Base-by-base conservation (phyloP, 2,329 filamentous ascomycete species). In the Apiospora saccharicola region DNA sequence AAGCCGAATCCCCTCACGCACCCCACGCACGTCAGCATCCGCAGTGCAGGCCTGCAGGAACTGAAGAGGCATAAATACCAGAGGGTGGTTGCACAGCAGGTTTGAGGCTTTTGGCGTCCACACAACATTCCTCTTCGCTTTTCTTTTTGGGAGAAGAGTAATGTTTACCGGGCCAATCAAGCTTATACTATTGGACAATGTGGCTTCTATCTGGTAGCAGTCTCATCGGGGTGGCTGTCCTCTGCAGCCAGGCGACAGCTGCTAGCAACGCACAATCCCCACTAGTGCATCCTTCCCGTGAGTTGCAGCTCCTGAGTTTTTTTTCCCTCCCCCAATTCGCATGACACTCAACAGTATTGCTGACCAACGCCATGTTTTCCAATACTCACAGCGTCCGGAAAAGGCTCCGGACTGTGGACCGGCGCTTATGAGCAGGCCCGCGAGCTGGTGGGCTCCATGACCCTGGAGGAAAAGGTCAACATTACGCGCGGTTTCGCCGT, bases 401-500 rank as follows among this genome's bases (percentile, higher is more conserved):
- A 79, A 68, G 81, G 81, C 7, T 70, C 74, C 3, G 84, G 82
- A 1, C 72, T 72, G 41, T 93, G 91, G 91, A 83, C 84, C 10
- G 82, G 84, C 37, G 90, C 90, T 57, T 92, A 92, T 76, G 81
- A 81, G 61, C 89, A 87, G 74, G 91, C 91, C 1, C 83, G 86
- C 46, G 78, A 81, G 1, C 80, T 93, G 2, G 90, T 92, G 13
- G 81, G 82, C 41, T 86, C 88, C 70, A 89, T 93, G 87, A 93
- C 90, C 0, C 80, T 93, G 1, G 90, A 91, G 16, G 91, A 93
- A 77, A 92, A 91, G 78, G 89, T 82, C 46, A 87, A 87, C 73
- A 79, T 86, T 7, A 87, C 85, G 1, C 79, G 83, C n/a, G 85
- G 85, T 53, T 80, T 79, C 71, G 72, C 75, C 13, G 68, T 75